Evolutionary conservation across 2,329 filamentous ascomycete genomes (phyloP), one percentile per base, ranked within the genome.

Genomic region (Capronia americana): DNA sequence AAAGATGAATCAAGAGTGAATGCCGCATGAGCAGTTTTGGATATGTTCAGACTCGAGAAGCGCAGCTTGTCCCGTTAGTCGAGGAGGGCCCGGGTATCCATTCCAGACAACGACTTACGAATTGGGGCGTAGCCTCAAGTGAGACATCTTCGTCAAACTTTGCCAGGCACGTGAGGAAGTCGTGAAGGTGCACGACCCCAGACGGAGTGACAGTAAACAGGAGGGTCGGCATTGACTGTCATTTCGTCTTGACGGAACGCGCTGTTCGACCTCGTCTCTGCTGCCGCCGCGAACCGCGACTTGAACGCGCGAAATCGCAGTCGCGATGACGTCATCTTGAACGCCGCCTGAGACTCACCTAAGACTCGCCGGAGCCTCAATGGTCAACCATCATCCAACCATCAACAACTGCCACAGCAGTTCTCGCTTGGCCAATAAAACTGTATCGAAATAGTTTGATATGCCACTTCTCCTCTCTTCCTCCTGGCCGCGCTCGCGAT

Each of bases 91-190:
- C 2, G 6, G 23, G 11, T 12, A 5, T 23, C 46, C n/a, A 20
- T 14, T 7, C 12, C 30, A 28, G 41, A 11, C 50, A 24, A 38
- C 38, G 34, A 66, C 76, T 75, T 79, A 87, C 87, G 75, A 83
- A 81, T 67, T 87, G 84, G 68, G 80, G 79, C 73, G 84, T 82
- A 41, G 87, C 87, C 76, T 90, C 87, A 62, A 90, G 81, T 24
- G 85, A 85, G 14, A 89, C 85, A 2, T 81, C 82, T 69, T 90
- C 87, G 74, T 84, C 86, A 77, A 89, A 89, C 75, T 87, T 89
- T 61, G 84, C 80, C 1, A 90, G 80, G 73, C 87, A 90, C 44
- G 82, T 78, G 28, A 90, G 80, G 7, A 83, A 77, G 73, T 89
- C 87, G 70, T 89, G 87, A 4, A 90, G 72, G 59, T 81, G 83